Percentiles rank a stretch among this genome's conserved stretches.
phyloP scores from a whole-genome alignment of 768 basidiomycete genomes.

The Cystofilobasidium ferigula region DNA sequence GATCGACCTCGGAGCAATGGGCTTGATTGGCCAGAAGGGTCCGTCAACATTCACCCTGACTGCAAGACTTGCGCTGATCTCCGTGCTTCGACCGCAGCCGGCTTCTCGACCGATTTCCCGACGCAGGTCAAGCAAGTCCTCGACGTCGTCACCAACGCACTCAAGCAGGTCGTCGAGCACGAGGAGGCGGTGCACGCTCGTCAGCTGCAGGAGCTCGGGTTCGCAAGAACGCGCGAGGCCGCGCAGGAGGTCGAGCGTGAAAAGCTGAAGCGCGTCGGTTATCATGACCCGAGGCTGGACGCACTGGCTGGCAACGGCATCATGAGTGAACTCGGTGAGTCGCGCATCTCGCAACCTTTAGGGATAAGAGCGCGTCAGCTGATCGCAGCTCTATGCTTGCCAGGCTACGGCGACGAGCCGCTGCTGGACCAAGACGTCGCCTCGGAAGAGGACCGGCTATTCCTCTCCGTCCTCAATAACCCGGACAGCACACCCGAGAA shows the following conservation, averaged over 20 bases:
- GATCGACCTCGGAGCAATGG: conserved; percentile 82
- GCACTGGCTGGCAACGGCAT: conserved; percentile 73
- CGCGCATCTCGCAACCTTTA: neutral
- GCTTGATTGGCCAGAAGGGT: conserved; percentile 94
- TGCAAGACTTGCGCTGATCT: neutral
- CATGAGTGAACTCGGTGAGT: conserved; percentile 64
- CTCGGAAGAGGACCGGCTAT: conserved; percentile 30
- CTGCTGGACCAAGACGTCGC: conserved; percentile 30
- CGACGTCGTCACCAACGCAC: conserved; percentile 59
- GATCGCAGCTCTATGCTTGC: neutral
- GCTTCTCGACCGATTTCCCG: conserved; percentile 49
- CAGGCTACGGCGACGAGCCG: conserved; percentile 23
- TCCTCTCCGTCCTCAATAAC: conserved; percentile 26
- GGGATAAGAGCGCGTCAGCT: neutral
- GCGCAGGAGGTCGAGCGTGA: conserved; percentile 34
- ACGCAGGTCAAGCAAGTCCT: conserved; percentile 45
- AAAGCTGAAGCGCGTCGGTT: conserved; percentile 53
- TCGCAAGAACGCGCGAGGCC: conserved; percentile 21
- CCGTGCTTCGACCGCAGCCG: conserved; percentile 45
- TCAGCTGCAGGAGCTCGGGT: neutral
- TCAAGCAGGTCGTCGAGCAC: conserved; percentile 51
- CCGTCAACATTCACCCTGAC: conserved; percentile 10
- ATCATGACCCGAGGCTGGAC: conserved; percentile 80
- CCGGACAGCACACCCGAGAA: conserved; percentile 21
- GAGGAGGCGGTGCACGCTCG: conserved; percentile 34